A percentile compares a stretch with the other conserved stretches of the same genome.
Conservation (phyloP, 345 rosid genomes). For the Lepidium sativum region DNA sequence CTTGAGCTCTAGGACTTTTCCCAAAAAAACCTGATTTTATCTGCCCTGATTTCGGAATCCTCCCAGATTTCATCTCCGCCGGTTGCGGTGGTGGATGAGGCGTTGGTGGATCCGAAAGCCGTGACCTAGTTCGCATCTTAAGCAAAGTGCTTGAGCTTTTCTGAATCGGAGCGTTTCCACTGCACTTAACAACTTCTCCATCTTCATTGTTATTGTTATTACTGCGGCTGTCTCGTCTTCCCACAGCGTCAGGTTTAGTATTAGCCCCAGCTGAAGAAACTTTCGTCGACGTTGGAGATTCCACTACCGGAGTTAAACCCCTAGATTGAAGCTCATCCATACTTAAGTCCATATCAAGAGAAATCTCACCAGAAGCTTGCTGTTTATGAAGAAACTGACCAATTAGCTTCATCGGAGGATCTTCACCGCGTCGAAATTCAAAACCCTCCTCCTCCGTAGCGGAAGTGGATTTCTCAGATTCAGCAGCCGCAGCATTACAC, state of each 20-base stretch:
- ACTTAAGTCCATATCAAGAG: slow-evolving; percentile 38
- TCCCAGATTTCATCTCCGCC: slow-evolving; percentile 24
- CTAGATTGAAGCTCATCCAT: slow-evolving; percentile 34
- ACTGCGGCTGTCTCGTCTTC: slow-evolving; percentile 12
- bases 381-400: slow-evolving; percentile 47
- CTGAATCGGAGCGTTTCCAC: slow-evolving; percentile 28
- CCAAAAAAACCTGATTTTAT: slow-evolving; percentile 31
- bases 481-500: no score
- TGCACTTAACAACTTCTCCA: slow-evolving; percentile 38
- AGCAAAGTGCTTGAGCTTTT: slow-evolving; percentile 26
- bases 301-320: slow-evolving; percentile 26
- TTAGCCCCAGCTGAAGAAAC: background rate
- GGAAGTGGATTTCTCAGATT: no score
- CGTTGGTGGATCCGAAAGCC: slow-evolving; percentile 32
- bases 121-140: slow-evolving; percentile 28
- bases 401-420: slow-evolving; percentile 36
- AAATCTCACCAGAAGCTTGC: slow-evolving; percentile 43
- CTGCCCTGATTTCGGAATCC: slow-evolving; percentile 18
- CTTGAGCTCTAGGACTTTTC: background rate
- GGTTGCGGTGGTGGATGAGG: slow-evolving; percentile 8
- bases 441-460: slow-evolving; percentile 14
- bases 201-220: slow-evolving; percentile 9
- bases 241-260: background rate
- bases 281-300: slow-evolving; percentile 13
- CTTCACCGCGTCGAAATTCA: slow-evolving; percentile 32